Percentiles rank a stretch among this genome's conserved stretches.
phyloP scores from a whole-genome alignment of 805 yeast species.

The Kluyveromyces siamensis region DNA sequence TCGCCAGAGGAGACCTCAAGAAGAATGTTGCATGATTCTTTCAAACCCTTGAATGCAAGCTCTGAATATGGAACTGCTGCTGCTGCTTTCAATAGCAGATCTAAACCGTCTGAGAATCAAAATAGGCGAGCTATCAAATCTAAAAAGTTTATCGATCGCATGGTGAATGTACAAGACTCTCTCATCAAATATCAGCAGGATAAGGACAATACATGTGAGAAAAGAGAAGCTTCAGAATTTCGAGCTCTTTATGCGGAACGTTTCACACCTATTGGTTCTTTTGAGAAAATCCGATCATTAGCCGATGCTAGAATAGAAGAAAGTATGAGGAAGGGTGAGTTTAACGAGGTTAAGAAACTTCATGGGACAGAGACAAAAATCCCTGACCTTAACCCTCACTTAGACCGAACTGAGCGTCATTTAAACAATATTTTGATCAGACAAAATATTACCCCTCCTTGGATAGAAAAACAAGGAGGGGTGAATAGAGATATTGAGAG shows the following conservation, averaged over 20 bases:
- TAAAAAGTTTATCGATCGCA: slow-evolving; percentile 28
- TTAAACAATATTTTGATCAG: slow-evolving; percentile 64
- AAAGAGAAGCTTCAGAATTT: slow-evolving; percentile 41
- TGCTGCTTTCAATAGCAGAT: slow-evolving; percentile 10
- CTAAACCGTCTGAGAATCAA: background rate
- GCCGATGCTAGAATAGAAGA: slow-evolving; percentile 75
- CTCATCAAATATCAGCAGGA: slow-evolving; percentile 53
- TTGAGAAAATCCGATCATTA: slow-evolving; percentile 44
- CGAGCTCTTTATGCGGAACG: slow-evolving; percentile 54
- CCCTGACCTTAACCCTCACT: slow-evolving; percentile 42
- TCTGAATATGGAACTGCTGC: slow-evolving; percentile 8
- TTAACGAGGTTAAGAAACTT: slow-evolving; percentile 39
- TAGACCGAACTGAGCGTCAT: slow-evolving; percentile 66
- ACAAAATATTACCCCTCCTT: slow-evolving; percentile 79
- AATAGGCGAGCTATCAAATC: slow-evolving; percentile 18
- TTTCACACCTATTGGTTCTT: slow-evolving; percentile 35
- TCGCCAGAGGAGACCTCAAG: slow-evolving; percentile 35
- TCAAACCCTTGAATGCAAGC: slow-evolving; percentile 6
- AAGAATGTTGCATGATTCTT: slow-evolving; percentile 48
- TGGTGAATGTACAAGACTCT: slow-evolving; percentile 54
- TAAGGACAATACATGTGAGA: slow-evolving; percentile 18
- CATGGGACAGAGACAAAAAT: slow-evolving; percentile 53
- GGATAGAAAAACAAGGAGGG: slow-evolving; percentile 74
- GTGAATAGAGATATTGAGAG: slow-evolving; percentile 38
- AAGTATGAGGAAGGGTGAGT: slow-evolving; percentile 62